A percentile compares a stretch with the other conserved stretches of the same genome.
These are phyloP conservation scores for Usnea hakonensis DNA, from an alignment of 495 filamentous ascomycete species.

Conservation along the genomic window DNA sequence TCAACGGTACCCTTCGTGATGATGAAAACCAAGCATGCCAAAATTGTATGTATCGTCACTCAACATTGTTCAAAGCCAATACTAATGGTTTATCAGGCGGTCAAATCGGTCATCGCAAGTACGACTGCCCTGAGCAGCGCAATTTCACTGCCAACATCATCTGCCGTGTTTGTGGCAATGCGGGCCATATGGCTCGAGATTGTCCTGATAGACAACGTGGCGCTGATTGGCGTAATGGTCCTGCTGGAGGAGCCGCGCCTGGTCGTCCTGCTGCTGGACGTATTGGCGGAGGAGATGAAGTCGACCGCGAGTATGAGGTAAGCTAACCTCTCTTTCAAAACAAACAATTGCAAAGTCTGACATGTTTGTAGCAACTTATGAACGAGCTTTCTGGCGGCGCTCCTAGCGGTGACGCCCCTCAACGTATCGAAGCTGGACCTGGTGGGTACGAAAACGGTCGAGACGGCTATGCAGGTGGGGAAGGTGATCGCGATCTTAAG, in stretches of 20 bases:
- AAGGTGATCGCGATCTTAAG: constrained; percentile 55
- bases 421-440: constrained; percentile 82
- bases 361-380: constrained; percentile 75
- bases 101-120: constrained; percentile 98
- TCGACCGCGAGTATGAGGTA: constrained; percentile 93
- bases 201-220: constrained; percentile 90
- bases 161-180: constrained; percentile 95
- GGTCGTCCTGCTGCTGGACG: constrained; percentile 52
- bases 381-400: constrained; percentile 82
- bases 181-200: constrained; percentile 86
- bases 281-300: constrained; percentile 70
- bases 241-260: constrained; percentile 32
- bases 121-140: constrained; percentile 94
- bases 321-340: constrained; percentile 26
- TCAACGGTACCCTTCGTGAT: constrained; percentile 97
- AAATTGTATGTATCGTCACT: constrained; percentile 61
- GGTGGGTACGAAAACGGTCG: constrained; percentile 46
- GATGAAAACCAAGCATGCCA: constrained; percentile 99
- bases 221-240: constrained; percentile 80
- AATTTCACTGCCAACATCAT: constrained; percentile 99
- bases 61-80: background rate
- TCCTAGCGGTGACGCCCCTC: constrained; percentile 57
- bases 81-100: constrained; percentile 47
- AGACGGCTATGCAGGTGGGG: constrained; percentile 31
- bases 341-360: background rate